Percentiles rank a stretch among this genome's conserved stretches.
Conservation (phyloP, 768 basidiomycete species). For the Collybia sordida region DNA sequence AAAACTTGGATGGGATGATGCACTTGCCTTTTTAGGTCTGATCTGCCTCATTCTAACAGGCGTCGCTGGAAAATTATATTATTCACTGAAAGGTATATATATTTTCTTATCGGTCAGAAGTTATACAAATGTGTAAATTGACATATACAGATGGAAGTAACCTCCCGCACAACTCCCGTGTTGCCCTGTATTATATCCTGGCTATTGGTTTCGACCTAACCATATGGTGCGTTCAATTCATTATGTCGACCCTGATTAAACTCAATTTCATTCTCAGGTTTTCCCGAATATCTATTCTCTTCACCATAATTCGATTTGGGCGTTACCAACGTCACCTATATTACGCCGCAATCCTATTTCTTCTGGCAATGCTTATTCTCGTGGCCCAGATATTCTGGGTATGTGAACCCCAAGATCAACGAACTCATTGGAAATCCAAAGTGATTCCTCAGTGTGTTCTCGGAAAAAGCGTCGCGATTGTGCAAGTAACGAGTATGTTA, state of each 20-base stretch:
- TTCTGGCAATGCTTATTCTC: background rate
- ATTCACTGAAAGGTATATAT: background rate
- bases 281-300: constrained; percentile 4
- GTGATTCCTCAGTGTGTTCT: constrained; percentile 4
- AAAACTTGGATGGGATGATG: constrained; percentile 7
- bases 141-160: background rate
- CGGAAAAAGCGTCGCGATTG: constrained; percentile 2
- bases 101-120: too few relatives aligned
- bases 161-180: constrained; percentile 1
- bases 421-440: constrained; percentile 9
- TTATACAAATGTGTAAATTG: too few relatives aligned
- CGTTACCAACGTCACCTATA: background rate
- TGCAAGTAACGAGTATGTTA: constrained; percentile 5
- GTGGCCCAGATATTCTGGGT: constrained; percentile 8
- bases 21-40: constrained; percentile 1
- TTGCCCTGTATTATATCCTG: constrained; percentile 2
- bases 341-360: background rate
- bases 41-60: constrained; percentile 3
- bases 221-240: background rate
- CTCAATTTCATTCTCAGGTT: background rate
- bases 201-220: constrained; percentile 4
- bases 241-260: background rate
- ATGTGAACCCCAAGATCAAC: constrained; percentile 2
- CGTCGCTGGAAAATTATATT: constrained; percentile 6
- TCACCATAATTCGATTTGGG: constrained; percentile 1